Evolutionary conservation across 768 basidiomycete species (phyloP), one percentile per base, ranked within the genome.

Genomic region (Russula griseocarnosa): DNA sequence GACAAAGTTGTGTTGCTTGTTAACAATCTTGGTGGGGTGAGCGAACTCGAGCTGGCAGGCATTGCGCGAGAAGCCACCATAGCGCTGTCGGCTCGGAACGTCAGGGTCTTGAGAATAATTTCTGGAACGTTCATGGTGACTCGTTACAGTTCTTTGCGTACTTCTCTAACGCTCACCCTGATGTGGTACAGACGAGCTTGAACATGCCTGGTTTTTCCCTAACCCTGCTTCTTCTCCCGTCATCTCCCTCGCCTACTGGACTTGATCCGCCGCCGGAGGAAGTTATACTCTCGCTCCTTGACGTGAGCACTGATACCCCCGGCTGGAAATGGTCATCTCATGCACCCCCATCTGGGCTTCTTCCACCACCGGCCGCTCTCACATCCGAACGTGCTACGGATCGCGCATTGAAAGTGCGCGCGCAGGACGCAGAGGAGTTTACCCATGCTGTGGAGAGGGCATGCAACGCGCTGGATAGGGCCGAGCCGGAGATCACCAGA

Each of bases 191-290:
- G 92, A 94, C 92, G 26, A 91, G 88, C 62, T 81, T 96, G 67
- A 94, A 93, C 74, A 94, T 94, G 90, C 90, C 92, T 34, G 94
- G 94, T 3, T 91, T 95, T 73, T 94, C 92, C 18, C 77, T 96
- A 64, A 90, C 92, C 1, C 79, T 94, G 20, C 79, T 94, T 18
- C 82, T 92, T 10, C 83, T 96, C 11, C 90, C 94, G 0, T 71
- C 75, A 34, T 55, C 75, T 51, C 66, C 76, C 46, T 79, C 81
- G 28, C 60, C 74, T 1, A 70, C 73, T 42, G 74, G 77, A 1
- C 16, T 3, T 40, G 38, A 16, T 18, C 38, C 38, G 38, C 78
- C 82, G 8, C 70, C 76, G 7, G 61, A 74, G 3, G 73, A 77
- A 47, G 61, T 79, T 2, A 71, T 93, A 55, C 78, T 92, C 20